Conservation (phyloP, 1,284 basidiomycete genomes). For the Ceratobasidium theobromae region DNA sequence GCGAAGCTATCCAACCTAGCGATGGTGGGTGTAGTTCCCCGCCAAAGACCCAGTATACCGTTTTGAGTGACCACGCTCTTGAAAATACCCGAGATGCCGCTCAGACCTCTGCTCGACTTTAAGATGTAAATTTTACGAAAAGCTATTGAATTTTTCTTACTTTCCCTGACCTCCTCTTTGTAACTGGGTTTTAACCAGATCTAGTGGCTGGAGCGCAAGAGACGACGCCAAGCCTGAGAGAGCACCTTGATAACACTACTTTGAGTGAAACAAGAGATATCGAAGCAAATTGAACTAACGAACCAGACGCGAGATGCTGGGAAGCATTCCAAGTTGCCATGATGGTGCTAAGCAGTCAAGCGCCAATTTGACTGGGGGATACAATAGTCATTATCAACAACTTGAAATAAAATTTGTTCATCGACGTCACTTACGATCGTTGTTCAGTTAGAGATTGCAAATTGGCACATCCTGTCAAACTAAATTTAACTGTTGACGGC, state of each 20-base stretch:
- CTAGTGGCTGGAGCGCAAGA: constrained; percentile 77
- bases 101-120: constrained; percentile 43
- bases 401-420: not conserved
- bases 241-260: constrained; percentile 31
- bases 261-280: not conserved
- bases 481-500: too few species aligned
- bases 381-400: not conserved
- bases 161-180: constrained; percentile 67
- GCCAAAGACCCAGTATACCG: constrained; percentile 75
- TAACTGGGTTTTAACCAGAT: constrained; percentile 84
- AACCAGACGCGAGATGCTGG: constrained; percentile 26
- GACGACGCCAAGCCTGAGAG: constrained; percentile 65
- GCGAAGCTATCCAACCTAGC: constrained; percentile 53
- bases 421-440: constrained; percentile 10
- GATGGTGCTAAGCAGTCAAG: not conserved
- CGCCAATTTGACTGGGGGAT: not conserved
- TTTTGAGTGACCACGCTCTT: constrained; percentile 61
- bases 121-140: constrained; percentile 1
- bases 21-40: constrained; percentile 82
- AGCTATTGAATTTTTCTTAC: constrained; percentile 32
- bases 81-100: constrained; percentile 53
- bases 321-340: constrained; percentile 19
- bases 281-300: not conserved
- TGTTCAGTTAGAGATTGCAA: not conserved
- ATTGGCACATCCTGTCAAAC: constrained; percentile 13